These are phyloP conservation scores for Ensete ventricosum DNA, from an alignment of 176 grass and related monocot genomes.

Conservation along the genomic window DNA sequence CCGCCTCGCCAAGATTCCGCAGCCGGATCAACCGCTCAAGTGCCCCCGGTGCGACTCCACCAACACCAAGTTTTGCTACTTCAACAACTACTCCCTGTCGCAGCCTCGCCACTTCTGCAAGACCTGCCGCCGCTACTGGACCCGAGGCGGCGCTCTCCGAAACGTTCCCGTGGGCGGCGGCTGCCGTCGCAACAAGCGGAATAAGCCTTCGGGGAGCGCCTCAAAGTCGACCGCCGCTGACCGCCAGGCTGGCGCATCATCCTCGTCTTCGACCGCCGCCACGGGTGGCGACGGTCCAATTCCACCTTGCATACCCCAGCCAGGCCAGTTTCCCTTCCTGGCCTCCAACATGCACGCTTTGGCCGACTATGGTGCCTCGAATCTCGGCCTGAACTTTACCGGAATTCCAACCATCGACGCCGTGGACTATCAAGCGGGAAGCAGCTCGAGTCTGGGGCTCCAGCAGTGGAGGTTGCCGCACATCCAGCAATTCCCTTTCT, in stretches of 20 bases:
- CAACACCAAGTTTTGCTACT: slow-evolving; percentile 99
- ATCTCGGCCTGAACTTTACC: slow-evolving; percentile 47
- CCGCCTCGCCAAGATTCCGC: slow-evolving; percentile 49
- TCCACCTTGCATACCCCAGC: slow-evolving; percentile 18
- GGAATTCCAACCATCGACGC: slow-evolving; percentile 46
- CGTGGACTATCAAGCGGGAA: slow-evolving; percentile 47
- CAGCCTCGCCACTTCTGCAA: slow-evolving; percentile 99
- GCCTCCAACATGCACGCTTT: slow-evolving; percentile 46
- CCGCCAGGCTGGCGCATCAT: slow-evolving; percentile 24
- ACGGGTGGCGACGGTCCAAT: slow-evolving; percentile 12
- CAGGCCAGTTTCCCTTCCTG: slow-evolving; percentile 48
- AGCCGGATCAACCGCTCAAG: slow-evolving; percentile 76
- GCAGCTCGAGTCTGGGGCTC: slow-evolving; percentile 31
- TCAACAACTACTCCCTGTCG: slow-evolving; percentile 94
- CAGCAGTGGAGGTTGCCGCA: slow-evolving; percentile 66
- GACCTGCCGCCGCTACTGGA: slow-evolving; percentile 97
- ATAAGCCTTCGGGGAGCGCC: slow-evolving; percentile 51
- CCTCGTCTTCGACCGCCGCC: slow-evolving; percentile 48
- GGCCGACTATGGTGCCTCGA: slow-evolving; percentile 36
- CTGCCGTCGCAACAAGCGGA: slow-evolving; percentile 88
- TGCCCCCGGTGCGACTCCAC: slow-evolving; percentile 87
- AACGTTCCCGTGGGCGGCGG: slow-evolving; percentile 84
- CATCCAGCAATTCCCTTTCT: slow-evolving; percentile 72
- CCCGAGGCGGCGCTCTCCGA: slow-evolving; percentile 63
- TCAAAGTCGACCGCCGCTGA: slow-evolving; percentile 34